phyloP scores from a whole-genome alignment of 2,329 filamentous ascomycete species.

The Periglandula ipomoeae region DNA sequence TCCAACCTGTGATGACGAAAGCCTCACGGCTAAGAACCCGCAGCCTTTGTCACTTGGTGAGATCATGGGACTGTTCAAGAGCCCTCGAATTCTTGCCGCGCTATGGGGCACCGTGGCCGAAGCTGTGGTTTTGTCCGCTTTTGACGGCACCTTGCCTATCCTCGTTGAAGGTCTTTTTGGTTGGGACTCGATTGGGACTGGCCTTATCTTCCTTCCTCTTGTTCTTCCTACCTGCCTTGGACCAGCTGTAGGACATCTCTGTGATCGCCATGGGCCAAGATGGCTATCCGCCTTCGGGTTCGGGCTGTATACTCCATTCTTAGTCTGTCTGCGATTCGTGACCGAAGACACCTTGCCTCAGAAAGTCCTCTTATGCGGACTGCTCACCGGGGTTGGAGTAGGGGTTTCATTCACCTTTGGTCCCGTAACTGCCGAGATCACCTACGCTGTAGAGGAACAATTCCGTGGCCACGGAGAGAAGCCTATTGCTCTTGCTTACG shows the following conservation, averaged over 20 bases:
- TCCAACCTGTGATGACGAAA: neutral
- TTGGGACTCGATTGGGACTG: conserved; percentile 25
- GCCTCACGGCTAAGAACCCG: neutral
- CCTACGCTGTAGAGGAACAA: conserved; percentile 19
- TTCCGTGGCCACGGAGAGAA: conserved; percentile 8
- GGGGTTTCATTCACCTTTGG: conserved; percentile 22
- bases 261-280: conserved; percentile 26
- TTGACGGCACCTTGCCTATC: conserved; percentile 26
- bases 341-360: conserved; percentile 19
- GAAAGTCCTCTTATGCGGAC: conserved; percentile 23
- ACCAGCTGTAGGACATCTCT: conserved; percentile 20
- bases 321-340: conserved; percentile 25
- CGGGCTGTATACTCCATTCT: conserved; percentile 23
- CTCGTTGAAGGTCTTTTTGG: conserved; percentile 19
- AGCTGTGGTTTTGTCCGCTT: conserved; percentile 21
- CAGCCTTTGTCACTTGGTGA: conserved; percentile 4
- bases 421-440: conserved; percentile 27
- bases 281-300: conserved; percentile 25
- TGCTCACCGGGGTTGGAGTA: conserved; percentile 22
- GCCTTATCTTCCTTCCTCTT: conserved; percentile 25
- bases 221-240: conserved; percentile 22
- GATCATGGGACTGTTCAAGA: conserved; percentile 19
- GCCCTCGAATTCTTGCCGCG: conserved; percentile 23
- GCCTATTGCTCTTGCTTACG: conserved; percentile 26
- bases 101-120: conserved; percentile 27